Percentiles rank a stretch among this genome's conserved stretches.
Evolutionary conservation across 306 rosid genomes (phyloP).

Genomic region (Vigna nakashimae): DNA sequence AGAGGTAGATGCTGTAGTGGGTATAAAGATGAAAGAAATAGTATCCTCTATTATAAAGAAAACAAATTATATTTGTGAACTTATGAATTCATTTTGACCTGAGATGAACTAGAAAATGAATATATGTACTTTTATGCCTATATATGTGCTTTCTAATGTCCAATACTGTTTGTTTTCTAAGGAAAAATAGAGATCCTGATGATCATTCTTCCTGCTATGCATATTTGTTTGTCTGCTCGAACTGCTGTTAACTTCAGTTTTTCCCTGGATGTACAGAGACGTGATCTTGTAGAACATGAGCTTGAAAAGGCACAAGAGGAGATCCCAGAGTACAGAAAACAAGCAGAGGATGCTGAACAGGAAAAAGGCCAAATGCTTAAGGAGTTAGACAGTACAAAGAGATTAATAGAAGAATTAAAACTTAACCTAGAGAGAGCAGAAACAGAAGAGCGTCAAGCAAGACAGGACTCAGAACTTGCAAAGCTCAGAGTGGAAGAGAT

Average conservation of each 20-base stretch:
- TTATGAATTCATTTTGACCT: conserved; percentile 30
- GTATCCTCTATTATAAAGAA: conserved; percentile 30
- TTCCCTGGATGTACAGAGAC: conserved; percentile 69
- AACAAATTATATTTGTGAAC: conserved; percentile 6
- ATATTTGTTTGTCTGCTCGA: conserved; percentile 29
- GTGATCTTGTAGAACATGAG: conserved; percentile 83
- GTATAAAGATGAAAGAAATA: not conserved
- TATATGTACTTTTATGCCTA: conserved; percentile 21
- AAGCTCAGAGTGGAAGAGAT: conserved; percentile 99
- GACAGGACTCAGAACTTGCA: conserved; percentile 96
- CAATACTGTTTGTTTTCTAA: not conserved
- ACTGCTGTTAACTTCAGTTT: conserved; percentile 32
- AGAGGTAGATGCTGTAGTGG: conserved; percentile 23
- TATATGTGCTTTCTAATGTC: conserved; percentile 17
- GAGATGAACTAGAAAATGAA: conserved; percentile 18
- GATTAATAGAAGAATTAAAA: conserved; percentile 90
- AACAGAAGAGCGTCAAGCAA: conserved; percentile 95
- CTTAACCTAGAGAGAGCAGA: conserved; percentile 95
- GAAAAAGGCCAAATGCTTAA: conserved; percentile 65
- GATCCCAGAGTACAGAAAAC: conserved; percentile 78
- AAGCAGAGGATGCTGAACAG: conserved; percentile 69
- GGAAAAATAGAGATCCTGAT: not conserved
- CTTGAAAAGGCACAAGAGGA: conserved; percentile 77
- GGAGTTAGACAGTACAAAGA: conserved; percentile 87
- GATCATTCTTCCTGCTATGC: not conserved